Evolutionary conservation across 495 filamentous ascomycete species (phyloP).

Genomic region (Penicillium maclennaniae): DNA sequence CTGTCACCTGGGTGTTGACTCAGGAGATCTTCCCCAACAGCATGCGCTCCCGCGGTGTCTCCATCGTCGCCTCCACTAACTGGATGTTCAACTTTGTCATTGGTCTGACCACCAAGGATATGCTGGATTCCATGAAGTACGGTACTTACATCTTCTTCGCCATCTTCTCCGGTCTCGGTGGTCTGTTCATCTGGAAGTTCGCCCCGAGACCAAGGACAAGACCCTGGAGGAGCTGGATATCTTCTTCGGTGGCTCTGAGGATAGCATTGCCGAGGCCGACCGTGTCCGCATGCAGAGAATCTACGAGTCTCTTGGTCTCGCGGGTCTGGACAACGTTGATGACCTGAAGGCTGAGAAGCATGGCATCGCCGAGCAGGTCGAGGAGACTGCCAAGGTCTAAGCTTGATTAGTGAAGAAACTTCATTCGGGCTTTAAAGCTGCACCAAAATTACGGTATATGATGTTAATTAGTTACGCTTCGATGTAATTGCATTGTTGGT

Average conservation of each 20-base stretch:
- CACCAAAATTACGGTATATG: too few species aligned
- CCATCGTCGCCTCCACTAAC: slow-evolving; percentile 37
- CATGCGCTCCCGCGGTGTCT: slow-evolving; percentile 39
- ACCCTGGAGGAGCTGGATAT: slow-evolving; percentile 52
- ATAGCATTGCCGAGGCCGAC: slow-evolving; percentile 29
- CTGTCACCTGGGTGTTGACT: slow-evolving; percentile 36
- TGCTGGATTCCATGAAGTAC: slow-evolving; percentile 38
- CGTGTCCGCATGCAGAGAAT: slow-evolving; percentile 29
- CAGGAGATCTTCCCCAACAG: slow-evolving; percentile 43
- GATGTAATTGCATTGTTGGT: too few species aligned
- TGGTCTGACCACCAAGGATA: slow-evolving; percentile 36
- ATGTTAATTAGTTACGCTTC: too few species aligned
- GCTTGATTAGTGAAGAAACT: too few species aligned
- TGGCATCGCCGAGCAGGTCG: slow-evolving; percentile 1
- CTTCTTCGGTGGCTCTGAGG: slow-evolving; percentile 37
- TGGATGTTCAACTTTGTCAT: slow-evolving; percentile 44
- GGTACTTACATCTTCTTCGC: slow-evolving; percentile 46
- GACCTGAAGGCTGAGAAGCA: slow-evolving; percentile 22
- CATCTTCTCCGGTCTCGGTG: slow-evolving; percentile 44
- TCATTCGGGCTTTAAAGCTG: too few species aligned
- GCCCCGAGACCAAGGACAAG: slow-evolving; percentile 53
- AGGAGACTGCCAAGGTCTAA: neutral
- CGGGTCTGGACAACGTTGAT: slow-evolving; percentile 26
- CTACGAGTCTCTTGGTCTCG: slow-evolving; percentile 25
- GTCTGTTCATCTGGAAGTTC: slow-evolving; percentile 39